Percentiles rank a stretch among this genome's conserved stretches.
phyloP scores from a whole-genome alignment of 1,284 basidiomycete genomes.

The Schizopora paradoxa region DNA sequence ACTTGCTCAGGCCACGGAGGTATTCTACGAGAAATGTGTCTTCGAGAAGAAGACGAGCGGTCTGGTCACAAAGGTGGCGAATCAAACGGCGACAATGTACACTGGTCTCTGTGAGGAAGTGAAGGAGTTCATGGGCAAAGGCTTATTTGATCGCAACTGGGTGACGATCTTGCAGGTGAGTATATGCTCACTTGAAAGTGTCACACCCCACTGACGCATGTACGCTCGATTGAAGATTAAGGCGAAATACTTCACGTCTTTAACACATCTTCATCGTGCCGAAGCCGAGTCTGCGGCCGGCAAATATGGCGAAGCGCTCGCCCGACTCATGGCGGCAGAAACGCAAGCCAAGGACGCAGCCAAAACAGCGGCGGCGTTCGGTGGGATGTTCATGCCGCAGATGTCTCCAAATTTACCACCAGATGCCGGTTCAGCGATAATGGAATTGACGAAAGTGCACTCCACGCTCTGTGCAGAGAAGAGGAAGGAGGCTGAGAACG shows the following conservation, averaged over 20 bases:
- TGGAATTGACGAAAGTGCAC: conserved; percentile 83
- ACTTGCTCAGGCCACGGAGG: conserved; percentile 91
- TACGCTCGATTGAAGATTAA: conserved; percentile 70
- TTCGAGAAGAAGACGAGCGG: conserved; percentile 83
- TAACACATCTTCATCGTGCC: conserved; percentile 85
- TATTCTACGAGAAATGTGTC: conserved; percentile 93
- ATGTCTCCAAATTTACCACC: conserved; percentile 82
- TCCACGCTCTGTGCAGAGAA: conserved; percentile 73
- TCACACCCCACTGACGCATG: not conserved
- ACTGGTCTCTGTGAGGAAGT: conserved; percentile 78
- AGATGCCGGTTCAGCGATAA: conserved; percentile 75
- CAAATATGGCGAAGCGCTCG: conserved; percentile 85
- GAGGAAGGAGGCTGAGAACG: conserved; percentile 72
- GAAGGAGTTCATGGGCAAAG: conserved; percentile 94
- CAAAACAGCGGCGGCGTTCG: conserved; percentile 66
- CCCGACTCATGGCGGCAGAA: conserved; percentile 79
- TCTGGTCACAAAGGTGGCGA: conserved; percentile 81
- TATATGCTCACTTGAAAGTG: not conserved
- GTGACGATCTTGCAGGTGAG: conserved; percentile 73
- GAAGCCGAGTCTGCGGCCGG: conserved; percentile 72
- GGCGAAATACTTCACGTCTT: conserved; percentile 81
- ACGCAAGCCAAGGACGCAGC: conserved; percentile 81
- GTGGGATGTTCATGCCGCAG: conserved; percentile 65
- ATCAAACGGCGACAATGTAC: conserved; percentile 83
- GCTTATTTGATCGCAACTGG: conserved; percentile 96